Conservation (phyloP, 2,329 filamentous ascomycete genomes). For the Daldinia sp. region DNA sequence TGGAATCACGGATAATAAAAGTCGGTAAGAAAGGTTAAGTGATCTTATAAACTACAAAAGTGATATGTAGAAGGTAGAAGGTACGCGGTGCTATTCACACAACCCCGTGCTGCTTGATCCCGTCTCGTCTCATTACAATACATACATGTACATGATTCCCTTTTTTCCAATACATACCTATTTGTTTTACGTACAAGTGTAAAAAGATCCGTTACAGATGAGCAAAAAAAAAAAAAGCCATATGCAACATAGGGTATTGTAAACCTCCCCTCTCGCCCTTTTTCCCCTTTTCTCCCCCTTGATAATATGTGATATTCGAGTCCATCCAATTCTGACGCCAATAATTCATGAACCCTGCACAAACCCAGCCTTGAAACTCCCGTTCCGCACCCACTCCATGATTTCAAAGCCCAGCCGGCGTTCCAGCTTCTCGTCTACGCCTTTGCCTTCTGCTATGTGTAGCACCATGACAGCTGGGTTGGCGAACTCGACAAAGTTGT, state of each 20-base stretch:
- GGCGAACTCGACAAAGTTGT: conserved; percentile 68
- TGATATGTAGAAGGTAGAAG: conserved; percentile 25
- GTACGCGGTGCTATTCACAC: not conserved
- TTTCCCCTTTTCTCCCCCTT: not conserved
- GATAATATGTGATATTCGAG: not conserved
- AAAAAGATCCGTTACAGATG: not conserved
- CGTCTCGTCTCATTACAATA: conserved; percentile 14
- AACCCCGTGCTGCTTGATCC: not conserved
- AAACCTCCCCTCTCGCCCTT: not conserved
- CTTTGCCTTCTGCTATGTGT: conserved; percentile 58
- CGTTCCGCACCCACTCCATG: conserved; percentile 77
- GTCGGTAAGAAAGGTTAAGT: conserved; percentile 22
- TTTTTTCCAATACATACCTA: not conserved
- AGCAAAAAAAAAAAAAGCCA: not conserved
- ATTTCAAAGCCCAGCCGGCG: conserved; percentile 88
- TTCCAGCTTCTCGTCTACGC: conserved; percentile 75
- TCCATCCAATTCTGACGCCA: not conserved
- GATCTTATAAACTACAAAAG: conserved; percentile 38
- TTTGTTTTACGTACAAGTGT: conserved; percentile 9
- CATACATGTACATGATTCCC: conserved; percentile 11
- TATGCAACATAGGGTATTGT: conserved; percentile 14
- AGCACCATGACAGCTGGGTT: conserved; percentile 68
- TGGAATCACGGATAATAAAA: conserved; percentile 14
- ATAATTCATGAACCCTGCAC: conserved; percentile 5
- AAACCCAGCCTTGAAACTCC: conserved; percentile 55